These are phyloP conservation scores for Meredithiella fracta DNA, from an alignment of 2,329 filamentous ascomycete genomes.

Conservation along the genomic window DNA sequence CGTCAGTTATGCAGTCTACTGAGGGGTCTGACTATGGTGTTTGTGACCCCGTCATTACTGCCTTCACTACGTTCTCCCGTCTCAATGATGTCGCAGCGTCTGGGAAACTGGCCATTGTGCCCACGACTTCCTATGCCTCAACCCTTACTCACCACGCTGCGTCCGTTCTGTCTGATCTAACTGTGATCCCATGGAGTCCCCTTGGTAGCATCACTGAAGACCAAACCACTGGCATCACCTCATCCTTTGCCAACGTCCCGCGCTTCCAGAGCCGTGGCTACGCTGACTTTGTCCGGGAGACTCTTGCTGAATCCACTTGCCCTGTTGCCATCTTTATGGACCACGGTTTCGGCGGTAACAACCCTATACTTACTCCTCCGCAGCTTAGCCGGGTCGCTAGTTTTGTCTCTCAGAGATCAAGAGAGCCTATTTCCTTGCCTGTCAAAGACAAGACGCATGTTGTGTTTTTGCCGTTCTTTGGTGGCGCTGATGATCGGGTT, in stretches of 20 bases:
- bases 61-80: slow-evolving; percentile 75
- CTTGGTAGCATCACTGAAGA: slow-evolving; percentile 59
- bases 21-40: slow-evolving; percentile 62
- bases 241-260: background rate
- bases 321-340: slow-evolving; percentile 70
- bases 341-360: slow-evolving; percentile 23
- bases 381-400: slow-evolving; percentile 28
- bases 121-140: slow-evolving; percentile 62
- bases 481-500: slow-evolving; percentile 63
- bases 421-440: slow-evolving; percentile 39
- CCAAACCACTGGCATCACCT: slow-evolving; percentile 18
- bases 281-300: slow-evolving; percentile 53
- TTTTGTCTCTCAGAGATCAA: slow-evolving; percentile 40
- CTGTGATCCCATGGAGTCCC: slow-evolving; percentile 83
- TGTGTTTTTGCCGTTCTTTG: slow-evolving; percentile 76
- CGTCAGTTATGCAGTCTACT: slow-evolving; percentile 85
- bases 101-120: slow-evolving; percentile 64
- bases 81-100: slow-evolving; percentile 71
- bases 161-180: slow-evolving; percentile 53
- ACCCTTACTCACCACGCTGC: slow-evolving; percentile 55
- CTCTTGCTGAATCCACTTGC: slow-evolving; percentile 46
- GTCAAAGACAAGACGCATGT: slow-evolving; percentile 58
- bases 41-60: slow-evolving; percentile 57
- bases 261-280: slow-evolving; percentile 30
- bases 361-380: background rate